Percentiles rank a stretch among this genome's conserved stretches.
Evolutionary conservation across 345 rosid genomes (phyloP).

Genomic region (Brassica cretica): DNA sequence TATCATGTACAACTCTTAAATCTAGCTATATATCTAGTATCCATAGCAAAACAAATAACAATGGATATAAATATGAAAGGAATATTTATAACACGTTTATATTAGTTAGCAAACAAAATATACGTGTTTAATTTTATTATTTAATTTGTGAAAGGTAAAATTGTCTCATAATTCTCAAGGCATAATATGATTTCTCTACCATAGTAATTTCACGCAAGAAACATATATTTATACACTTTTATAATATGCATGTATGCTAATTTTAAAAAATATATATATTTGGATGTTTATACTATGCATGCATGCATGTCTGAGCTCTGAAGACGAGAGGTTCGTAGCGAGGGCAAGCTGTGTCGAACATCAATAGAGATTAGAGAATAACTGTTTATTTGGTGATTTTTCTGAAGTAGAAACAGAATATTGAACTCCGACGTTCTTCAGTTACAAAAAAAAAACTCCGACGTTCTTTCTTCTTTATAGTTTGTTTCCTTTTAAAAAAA

Average conservation of each 20-base stretch:
- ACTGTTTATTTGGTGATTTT: constrained; percentile 15
- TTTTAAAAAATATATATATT: not conserved
- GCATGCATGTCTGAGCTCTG: not conserved
- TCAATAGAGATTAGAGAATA: not conserved
- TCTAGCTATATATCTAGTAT: not conserved
- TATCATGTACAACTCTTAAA: not conserved
- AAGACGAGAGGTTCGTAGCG: constrained; percentile 2
- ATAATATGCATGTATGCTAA: not conserved
- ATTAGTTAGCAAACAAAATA: constrained; percentile 2
- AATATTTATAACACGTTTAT: constrained; percentile 5
- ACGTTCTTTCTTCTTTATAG: constrained; percentile 3
- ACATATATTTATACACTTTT: not conserved
- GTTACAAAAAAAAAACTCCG: not conserved
- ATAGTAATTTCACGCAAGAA: not conserved
- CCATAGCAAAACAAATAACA: not conserved
- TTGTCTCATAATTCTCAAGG: not conserved
- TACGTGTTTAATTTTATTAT: not conserved
- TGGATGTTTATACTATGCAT: not conserved
- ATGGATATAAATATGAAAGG: not conserved
- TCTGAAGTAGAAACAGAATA: constrained; percentile 25
- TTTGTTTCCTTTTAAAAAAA: not conserved
- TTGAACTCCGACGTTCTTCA: constrained; percentile 12
- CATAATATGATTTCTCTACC: not conserved
- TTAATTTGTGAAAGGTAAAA: not conserved
- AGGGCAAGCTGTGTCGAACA: constrained; percentile 21